Conservation (phyloP, 768 basidiomycete genomes). For the Lactarius vividus region DNA sequence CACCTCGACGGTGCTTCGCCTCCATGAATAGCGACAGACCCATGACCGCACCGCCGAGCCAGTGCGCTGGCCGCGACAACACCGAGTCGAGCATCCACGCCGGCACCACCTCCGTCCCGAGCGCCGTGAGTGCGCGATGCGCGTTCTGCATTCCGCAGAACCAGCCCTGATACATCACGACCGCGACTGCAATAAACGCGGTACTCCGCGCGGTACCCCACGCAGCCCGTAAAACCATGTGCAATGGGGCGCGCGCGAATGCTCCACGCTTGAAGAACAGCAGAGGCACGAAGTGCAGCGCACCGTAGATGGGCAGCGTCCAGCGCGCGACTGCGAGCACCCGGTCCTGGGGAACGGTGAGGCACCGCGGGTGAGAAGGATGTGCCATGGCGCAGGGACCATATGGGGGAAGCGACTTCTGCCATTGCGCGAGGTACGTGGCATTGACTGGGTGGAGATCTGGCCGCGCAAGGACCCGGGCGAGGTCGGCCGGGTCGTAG, state of each 20-base stretch:
- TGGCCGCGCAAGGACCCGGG: slow-evolving; percentile 49
- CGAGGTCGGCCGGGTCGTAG: slow-evolving; percentile 56
- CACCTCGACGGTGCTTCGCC: slow-evolving; percentile 81
- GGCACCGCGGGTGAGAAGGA: slow-evolving; percentile 64
- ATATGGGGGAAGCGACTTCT: slow-evolving; percentile 42
- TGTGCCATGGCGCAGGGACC: slow-evolving; percentile 74
- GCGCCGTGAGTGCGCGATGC: slow-evolving; percentile 44
- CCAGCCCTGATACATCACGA: slow-evolving; percentile 74
- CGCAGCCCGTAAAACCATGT: slow-evolving; percentile 60
- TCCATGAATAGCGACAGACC: slow-evolving; percentile 84
- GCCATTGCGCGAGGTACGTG: slow-evolving; percentile 43
- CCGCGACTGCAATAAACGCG: slow-evolving; percentile 82
- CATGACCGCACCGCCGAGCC: slow-evolving; percentile 66
- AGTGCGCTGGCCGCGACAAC: slow-evolving; percentile 68
- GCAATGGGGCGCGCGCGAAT: slow-evolving; percentile 63
- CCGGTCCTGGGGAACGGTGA: slow-evolving; percentile 58
- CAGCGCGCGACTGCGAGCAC: slow-evolving; percentile 80
- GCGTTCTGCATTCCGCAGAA: slow-evolving; percentile 67
- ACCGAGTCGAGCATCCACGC: slow-evolving; percentile 52
- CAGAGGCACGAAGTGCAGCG: slow-evolving; percentile 84
- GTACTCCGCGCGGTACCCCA: slow-evolving; percentile 80
- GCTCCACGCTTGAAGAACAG: slow-evolving; percentile 74
- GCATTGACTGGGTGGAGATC: slow-evolving; percentile 53
- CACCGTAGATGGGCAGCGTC: slow-evolving; percentile 84
- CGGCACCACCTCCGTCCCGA: slow-evolving; percentile 37